phyloP scores from a whole-genome alignment of 2,329 filamentous ascomycete genomes.

The Ophiocordyceps australis region DNA sequence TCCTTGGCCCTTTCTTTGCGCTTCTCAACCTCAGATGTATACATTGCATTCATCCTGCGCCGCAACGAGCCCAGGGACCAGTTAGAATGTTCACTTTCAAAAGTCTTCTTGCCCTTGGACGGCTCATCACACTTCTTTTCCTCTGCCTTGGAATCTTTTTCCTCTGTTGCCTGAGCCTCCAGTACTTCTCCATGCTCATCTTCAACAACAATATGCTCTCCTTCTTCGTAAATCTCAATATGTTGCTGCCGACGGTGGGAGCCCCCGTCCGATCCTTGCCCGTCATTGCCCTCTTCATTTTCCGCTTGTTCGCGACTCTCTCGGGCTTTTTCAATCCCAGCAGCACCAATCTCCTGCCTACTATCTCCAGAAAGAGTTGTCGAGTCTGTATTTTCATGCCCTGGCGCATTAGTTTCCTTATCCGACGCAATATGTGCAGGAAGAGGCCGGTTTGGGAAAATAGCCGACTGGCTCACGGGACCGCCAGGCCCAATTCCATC shows the following conservation, averaged over 20 bases:
- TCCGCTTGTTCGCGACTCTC: conserved; percentile 8
- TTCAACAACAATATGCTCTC: conserved; percentile 62
- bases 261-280: not conserved
- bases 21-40: conserved; percentile 41
- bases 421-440: conserved; percentile 8
- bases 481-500: conserved; percentile 64
- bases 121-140: not conserved
- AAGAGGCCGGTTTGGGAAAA: conserved; percentile 43
- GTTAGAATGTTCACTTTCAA: conserved; percentile 2
- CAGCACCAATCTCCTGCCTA: conserved; percentile 11
- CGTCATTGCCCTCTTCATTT: conserved; percentile 7
- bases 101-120: conserved; percentile 1
- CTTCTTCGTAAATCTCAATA: conserved; percentile 66
- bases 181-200: conserved; percentile 78
- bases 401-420: conserved; percentile 10
- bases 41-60: conserved; percentile 30
- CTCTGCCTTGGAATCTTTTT: not conserved
- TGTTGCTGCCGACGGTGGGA: conserved; percentile 6
- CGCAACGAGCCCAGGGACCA: conserved; percentile 24
- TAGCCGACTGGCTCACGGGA: conserved; percentile 78
- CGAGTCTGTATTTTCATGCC: conserved; percentile 13
- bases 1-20: conserved; percentile 43
- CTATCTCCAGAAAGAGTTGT: conserved; percentile 14
- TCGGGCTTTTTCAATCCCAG: too few relatives aligned
- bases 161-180: conserved; percentile 16